A percentile compares a stretch with the other conserved stretches of the same genome.
These are phyloP conservation scores for barley (Hordeum vulgare) DNA, from an alignment of 176 grass and related monocot species.

Conservation along the genomic window MorexV3_pseudomolecules_assembly NC_058524.1:96318336-96318835, in stretches of 20 bases:
- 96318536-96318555: constrained; percentile 92
- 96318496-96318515: constrained; percentile 18
- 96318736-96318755: constrained; percentile 87
- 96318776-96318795: constrained; percentile 52
- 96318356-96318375: constrained; percentile 25
- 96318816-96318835: constrained; percentile 57
- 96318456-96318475: constrained; percentile 58
- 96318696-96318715: constrained; percentile 64
- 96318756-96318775: constrained; percentile 85
- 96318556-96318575: constrained; percentile 90
- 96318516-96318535: constrained; percentile 66
- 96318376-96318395: constrained; percentile 15
- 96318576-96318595: constrained; percentile 85
- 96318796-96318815: constrained; percentile 47
- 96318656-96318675: constrained; percentile 31
- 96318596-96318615: constrained; percentile 64
- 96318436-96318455: constrained; percentile 82
- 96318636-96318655: constrained; percentile 6
- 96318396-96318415: constrained; percentile 15
- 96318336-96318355: constrained; percentile 31
- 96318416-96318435: constrained; percentile 57
- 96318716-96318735: constrained; percentile 64
- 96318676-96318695: constrained; percentile 38
- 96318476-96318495: constrained; percentile 24
- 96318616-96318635: constrained; percentile 32